Evolutionary conservation across 75 land plant genomes (phyloP), one percentile per base, ranked within the genome.

Genomic region (Sequoiadendron giganteum): DNA sequence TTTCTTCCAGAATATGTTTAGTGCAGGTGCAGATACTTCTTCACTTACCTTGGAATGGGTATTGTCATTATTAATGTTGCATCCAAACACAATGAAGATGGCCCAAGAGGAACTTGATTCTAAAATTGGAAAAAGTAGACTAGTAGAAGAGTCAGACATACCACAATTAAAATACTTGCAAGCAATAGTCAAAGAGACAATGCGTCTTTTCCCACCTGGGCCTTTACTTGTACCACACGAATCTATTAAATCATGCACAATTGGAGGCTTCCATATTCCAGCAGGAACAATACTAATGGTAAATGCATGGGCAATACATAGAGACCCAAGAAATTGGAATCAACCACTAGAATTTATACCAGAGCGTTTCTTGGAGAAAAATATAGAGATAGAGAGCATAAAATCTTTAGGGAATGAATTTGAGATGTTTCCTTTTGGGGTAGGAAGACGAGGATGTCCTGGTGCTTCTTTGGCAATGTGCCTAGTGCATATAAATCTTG

Each of bases 201-300:
- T 96, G 88, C 90, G 96, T 5, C 89, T 96, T 88, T 96, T 94
- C 90, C 96, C 97, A 8, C 88, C 97, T 3, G 91, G 91, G 28
- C 94, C 97, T 0, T 89, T 95, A 56, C 90, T 95, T 42, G 92
- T 93, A 3, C 96, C 96, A 0, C 91, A 92, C 32, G 81, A 87
- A 38, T 91, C 94, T 5, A 11, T 89, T 38, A 92, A 92, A 13
- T 47, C 82, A 47, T 92, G 92, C 85, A 91, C 89, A 34, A 83
- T 94, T 87, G 84, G 84, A 75, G 96, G 93, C 85, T 94, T 91
- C 90, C 77, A 85, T 89, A 90, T 95, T 45, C 95, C 96, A 28
- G 93, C 88, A 76, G 75, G 78, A 39, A 39, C 96, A 19, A 90
- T 90, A 8, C 85, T 93, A 14, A 87, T 93, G 18, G 91, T 93